Conservation (phyloP, 2,329 filamentous ascomycete genomes). For the Aspergillus thermomutatus region DNA sequence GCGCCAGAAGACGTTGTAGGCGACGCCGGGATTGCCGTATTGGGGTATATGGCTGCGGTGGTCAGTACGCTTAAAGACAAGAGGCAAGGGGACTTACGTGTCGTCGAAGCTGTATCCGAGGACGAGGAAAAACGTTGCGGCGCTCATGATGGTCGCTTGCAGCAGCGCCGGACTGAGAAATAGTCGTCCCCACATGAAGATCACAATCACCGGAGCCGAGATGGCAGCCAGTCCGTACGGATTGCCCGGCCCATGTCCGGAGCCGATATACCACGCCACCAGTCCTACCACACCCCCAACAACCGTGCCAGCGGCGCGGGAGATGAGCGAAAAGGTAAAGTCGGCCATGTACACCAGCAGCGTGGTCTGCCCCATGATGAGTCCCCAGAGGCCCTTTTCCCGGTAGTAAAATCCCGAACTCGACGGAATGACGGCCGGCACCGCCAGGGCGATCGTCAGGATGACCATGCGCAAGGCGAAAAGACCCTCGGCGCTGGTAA, state of each 20-base stretch:
- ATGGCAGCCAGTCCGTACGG: conserved; percentile 49
- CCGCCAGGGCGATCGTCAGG: conserved; percentile 44
- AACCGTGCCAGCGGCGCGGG: conserved; percentile 44
- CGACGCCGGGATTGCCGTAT: conserved; percentile 48
- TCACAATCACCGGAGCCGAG: conserved; percentile 28
- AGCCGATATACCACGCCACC: conserved; percentile 52
- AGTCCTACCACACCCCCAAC: conserved; percentile 48
- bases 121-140: conserved; percentile 44
- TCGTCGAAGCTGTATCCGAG: conserved; percentile 49
- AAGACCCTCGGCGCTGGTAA: conserved; percentile 43
- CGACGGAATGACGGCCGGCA: conserved; percentile 43
- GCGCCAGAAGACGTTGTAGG: conserved; percentile 50
- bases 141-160: conserved; percentile 37
- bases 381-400: conserved; percentile 51
- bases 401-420: conserved; percentile 51
- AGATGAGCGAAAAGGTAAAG: conserved; percentile 47
- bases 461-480: conserved; percentile 49
- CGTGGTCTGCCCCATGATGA: conserved; percentile 51
- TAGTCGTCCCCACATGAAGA: conserved; percentile 36
- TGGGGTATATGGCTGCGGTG: conserved; percentile 33
- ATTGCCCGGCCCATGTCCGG: conserved; percentile 48
- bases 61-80: conserved; percentile 1
- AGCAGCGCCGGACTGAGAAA: conserved; percentile 30
- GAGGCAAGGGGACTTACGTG: conserved; percentile 20
- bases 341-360: conserved; percentile 51